phyloP scores from a whole-genome alignment of 805 yeast genomes.

The Candida anglica region DNA sequence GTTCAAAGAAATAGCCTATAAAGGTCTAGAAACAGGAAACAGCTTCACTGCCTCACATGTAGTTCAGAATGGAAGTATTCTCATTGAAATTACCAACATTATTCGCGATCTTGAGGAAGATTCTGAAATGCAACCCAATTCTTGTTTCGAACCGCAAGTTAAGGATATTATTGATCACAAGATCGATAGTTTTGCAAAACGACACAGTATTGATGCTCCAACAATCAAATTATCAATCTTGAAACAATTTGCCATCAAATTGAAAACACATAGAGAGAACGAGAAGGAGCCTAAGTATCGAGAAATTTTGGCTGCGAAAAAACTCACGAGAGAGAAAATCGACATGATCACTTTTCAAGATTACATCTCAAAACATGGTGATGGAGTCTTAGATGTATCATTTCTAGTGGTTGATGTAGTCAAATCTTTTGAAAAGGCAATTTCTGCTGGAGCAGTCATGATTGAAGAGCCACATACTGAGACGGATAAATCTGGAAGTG shows the following conservation, averaged over 20 bases:
- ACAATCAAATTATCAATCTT: not conserved
- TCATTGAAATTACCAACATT: conserved; percentile 45
- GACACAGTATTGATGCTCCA: not conserved
- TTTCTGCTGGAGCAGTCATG: conserved; percentile 41
- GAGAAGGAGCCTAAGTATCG: not conserved
- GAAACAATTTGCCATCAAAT: too few relatives aligned
- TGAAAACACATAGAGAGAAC: not conserved
- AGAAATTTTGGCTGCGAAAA: not conserved
- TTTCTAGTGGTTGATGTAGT: conserved; percentile 56
- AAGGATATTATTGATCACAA: conserved; percentile 37
- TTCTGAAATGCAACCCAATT: not conserved
- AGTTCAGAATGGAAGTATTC: conserved; percentile 50
- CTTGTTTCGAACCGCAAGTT: conserved; percentile 17
- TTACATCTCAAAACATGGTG: conserved; percentile 54
- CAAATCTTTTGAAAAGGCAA: conserved; percentile 42
- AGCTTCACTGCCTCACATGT: conserved; percentile 55
- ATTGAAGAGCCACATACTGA: conserved; percentile 20
- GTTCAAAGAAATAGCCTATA: conserved; percentile 57
- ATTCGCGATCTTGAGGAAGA: conserved; percentile 13
- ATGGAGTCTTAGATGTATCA: conserved; percentile 75
- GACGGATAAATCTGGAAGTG: conserved; percentile 47
- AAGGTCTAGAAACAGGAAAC: conserved; percentile 68
- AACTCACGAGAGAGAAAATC: conserved; percentile 3
- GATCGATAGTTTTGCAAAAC: conserved; percentile 7
- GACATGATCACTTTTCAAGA: conserved; percentile 15